Conservation (phyloP, 306 rosid genomes). For the Prunus dulcis region DNA sequence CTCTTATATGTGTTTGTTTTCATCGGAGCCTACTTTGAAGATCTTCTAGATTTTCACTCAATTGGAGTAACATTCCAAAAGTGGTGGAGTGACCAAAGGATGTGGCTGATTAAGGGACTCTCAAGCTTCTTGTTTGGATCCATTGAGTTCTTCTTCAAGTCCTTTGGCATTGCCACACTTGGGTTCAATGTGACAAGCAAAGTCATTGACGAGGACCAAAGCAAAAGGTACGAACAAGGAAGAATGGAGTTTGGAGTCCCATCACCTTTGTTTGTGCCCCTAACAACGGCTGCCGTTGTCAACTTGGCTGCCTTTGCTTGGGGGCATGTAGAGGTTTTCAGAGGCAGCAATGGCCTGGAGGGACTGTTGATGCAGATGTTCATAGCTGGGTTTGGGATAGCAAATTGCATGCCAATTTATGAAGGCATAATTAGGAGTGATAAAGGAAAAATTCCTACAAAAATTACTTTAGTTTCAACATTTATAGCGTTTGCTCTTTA, state of each 20-base stretch:
- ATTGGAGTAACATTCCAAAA: slow-evolving; percentile 20
- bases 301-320: slow-evolving; percentile 23
- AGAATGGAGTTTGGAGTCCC: slow-evolving; percentile 35
- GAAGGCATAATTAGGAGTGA: slow-evolving; percentile 32
- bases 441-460: slow-evolving; percentile 21
- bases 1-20: slow-evolving; percentile 29
- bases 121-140: slow-evolving; percentile 31
- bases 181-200: slow-evolving; percentile 46
- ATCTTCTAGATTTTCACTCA: slow-evolving; percentile 26
- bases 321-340: slow-evolving; percentile 7
- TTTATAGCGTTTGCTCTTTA: neutral
- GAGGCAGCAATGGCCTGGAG: slow-evolving; percentile 6
- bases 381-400: slow-evolving; percentile 24
- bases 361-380: slow-evolving; percentile 22
- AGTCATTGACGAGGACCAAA: slow-evolving; percentile 32
- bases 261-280: slow-evolving; percentile 38
- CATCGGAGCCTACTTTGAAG: slow-evolving; percentile 36
- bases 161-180: slow-evolving; percentile 17
- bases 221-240: slow-evolving; percentile 38
- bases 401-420: slow-evolving; percentile 34
- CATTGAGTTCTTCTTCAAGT: slow-evolving; percentile 24
- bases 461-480: slow-evolving; percentile 8
- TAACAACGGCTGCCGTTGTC: slow-evolving; percentile 27
- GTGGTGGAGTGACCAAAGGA: slow-evolving; percentile 55
- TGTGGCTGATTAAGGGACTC: slow-evolving; percentile 40